A percentile compares a stretch with the other conserved stretches of the same genome.
phyloP scores from a whole-genome alignment of 257 asterid species.

The Solanum piurae region DNA sequence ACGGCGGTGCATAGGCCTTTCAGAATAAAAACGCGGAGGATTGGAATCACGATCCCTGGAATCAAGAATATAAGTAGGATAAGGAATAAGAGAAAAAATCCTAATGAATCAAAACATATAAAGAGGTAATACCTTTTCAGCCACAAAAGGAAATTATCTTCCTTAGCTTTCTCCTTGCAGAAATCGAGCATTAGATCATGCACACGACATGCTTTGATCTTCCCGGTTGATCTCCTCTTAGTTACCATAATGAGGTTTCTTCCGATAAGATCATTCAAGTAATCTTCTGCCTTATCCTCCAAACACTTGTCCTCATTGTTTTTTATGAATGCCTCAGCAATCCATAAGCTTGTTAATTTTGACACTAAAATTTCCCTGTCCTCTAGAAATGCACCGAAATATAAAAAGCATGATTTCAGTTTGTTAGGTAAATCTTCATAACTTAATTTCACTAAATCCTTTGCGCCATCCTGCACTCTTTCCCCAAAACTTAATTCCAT shows the following conservation, averaged over 20 bases:
- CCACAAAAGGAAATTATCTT: background rate
- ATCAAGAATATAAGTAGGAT: background rate
- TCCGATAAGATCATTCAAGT: background rate
- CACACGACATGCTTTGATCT: background rate
- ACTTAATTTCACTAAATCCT: conserved; percentile 1
- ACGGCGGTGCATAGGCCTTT: background rate
- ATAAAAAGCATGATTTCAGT: conserved; percentile 3
- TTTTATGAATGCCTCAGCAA: background rate
- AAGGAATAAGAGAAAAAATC: background rate
- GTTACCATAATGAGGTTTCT: background rate
- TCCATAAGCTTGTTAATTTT: background rate
- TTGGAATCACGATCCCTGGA: background rate
- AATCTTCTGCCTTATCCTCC: background rate
- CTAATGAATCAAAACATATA: background rate
- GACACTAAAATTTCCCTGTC: background rate
- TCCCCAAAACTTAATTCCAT: background rate
- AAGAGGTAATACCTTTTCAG: background rate
- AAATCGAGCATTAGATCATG: background rate
- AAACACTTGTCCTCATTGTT: background rate
- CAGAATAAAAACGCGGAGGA: background rate
- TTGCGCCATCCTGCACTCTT: background rate
- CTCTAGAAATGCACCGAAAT: background rate
- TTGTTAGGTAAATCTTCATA: conserved; percentile 17
- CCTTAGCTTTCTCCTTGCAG: background rate
- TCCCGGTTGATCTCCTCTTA: background rate